phyloP scores from a whole-genome alignment of 2,329 filamentous ascomycete species.

The Phaeosphaeriaceae sp. region DNA sequence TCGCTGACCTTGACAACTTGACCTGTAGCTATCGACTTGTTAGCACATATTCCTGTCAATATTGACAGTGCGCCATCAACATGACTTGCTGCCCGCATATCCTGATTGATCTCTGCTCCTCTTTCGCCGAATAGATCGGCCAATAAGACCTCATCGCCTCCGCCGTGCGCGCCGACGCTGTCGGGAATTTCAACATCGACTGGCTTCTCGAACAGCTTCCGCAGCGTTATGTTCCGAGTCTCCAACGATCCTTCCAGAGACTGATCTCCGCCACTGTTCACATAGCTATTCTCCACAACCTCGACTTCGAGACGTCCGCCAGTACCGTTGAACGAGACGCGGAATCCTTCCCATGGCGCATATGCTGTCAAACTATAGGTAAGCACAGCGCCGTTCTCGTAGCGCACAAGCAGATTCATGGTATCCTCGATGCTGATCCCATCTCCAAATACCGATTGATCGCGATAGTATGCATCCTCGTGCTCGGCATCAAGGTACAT shows the following conservation, averaged over 20 bases:
- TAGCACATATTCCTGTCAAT: constrained; percentile 67
- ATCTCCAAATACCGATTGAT: constrained; percentile 69
- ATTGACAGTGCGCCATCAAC: constrained; percentile 68
- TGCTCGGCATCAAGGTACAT: constrained; percentile 70
- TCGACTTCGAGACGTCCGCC: constrained; percentile 67
- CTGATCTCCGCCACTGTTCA: constrained; percentile 67
- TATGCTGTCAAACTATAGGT: constrained; percentile 69
- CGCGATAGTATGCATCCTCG: constrained; percentile 68
- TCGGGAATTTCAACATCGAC: constrained; percentile 62
- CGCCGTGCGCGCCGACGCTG: constrained; percentile 65
- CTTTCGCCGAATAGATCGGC: constrained; percentile 66
- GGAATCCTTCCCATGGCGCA: constrained; percentile 69
- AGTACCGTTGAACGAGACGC: constrained; percentile 66
- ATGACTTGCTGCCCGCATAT: constrained; percentile 65
- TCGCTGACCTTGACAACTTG: constrained; percentile 66
- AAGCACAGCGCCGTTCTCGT: constrained; percentile 64
- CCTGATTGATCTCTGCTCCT: constrained; percentile 55
- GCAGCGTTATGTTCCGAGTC: constrained; percentile 57
- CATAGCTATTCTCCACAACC: constrained; percentile 68
- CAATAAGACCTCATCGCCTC: constrained; percentile 65
- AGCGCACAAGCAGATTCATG: constrained; percentile 67
- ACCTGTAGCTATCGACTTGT: constrained; percentile 65
- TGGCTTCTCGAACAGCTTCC: constrained; percentile 66
- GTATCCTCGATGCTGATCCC: constrained; percentile 72
- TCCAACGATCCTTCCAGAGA: constrained; percentile 63